A percentile compares a stretch with the other conserved stretches of the same genome.
Conservation (phyloP, 495 filamentous ascomycete genomes). For the Pyrenula massariospora region DNA sequence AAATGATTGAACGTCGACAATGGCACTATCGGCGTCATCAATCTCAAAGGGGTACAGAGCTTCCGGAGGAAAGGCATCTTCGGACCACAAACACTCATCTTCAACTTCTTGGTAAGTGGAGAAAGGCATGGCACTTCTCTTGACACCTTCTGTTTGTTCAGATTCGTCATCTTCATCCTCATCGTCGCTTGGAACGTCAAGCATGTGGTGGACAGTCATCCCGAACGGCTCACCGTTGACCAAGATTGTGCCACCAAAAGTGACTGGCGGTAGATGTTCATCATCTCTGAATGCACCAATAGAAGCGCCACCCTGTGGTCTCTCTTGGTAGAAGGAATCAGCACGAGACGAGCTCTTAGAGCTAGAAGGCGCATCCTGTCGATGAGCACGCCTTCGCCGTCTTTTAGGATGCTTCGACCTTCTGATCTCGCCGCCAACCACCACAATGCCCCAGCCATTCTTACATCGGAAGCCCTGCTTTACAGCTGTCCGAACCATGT, state of each 20-base stretch:
- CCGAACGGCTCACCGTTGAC: conserved; percentile 77
- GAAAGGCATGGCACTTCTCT: conserved; percentile 5
- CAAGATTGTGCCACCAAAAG: conserved; percentile 76
- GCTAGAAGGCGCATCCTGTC: conserved; percentile 4
- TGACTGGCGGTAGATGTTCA: conserved; percentile 75
- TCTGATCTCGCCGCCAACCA: conserved; percentile 57
- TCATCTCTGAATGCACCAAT: conserved; percentile 83
- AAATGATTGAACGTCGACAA: neutral
- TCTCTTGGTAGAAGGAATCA: conserved; percentile 52
- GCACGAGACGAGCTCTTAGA: conserved; percentile 19
- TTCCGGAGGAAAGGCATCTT: conserved; percentile 19
- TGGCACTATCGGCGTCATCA: conserved; percentile 27
- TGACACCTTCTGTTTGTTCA: neutral
- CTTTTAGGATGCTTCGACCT: conserved; percentile 48
- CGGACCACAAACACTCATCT: conserved; percentile 17
- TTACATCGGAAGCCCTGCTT: conserved; percentile 59
- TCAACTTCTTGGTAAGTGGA: conserved; percentile 8
- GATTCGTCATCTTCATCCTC: conserved; percentile 20
- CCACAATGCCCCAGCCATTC: conserved; percentile 42
- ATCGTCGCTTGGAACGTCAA: conserved; percentile 67
- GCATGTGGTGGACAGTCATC: conserved; percentile 92
- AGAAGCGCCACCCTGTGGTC: conserved; percentile 74
- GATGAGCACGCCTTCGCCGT: conserved; percentile 11
- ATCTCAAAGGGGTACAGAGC: conserved; percentile 32
- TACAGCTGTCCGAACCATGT: conserved; percentile 56